Conservation (phyloP, 257 asterid genomes). For the Coffea canephora region DNA sequence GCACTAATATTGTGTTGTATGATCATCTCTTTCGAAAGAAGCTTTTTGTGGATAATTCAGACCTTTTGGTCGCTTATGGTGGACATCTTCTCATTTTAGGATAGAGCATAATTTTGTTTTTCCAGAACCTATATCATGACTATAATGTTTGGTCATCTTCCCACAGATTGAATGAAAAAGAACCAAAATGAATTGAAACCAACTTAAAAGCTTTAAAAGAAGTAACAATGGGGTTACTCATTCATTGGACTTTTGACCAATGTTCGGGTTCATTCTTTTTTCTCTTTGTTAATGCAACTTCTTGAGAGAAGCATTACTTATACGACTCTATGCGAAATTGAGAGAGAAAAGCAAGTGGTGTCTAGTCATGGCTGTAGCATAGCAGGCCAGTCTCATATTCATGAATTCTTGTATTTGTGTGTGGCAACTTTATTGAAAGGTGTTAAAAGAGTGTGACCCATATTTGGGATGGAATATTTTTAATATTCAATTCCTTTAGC, state of each 20-base stretch:
- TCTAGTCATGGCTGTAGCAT: slow-evolving; percentile 27
- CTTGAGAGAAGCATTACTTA: background rate
- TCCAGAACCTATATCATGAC: background rate
- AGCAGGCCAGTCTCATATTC: slow-evolving; percentile 21
- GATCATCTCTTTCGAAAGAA: no score
- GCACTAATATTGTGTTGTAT: no score
- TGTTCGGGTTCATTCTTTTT: slow-evolving; percentile 14
- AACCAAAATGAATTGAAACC: slow-evolving; percentile 21
- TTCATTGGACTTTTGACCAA: slow-evolving; percentile 29
- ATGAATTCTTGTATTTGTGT: slow-evolving; percentile 16
- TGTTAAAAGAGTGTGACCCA: slow-evolving; percentile 29
- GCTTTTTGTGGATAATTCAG: no score
- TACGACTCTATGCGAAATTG: slow-evolving; percentile 11
- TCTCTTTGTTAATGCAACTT: background rate
- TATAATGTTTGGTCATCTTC: slow-evolving; percentile 13
- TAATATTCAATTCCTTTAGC: slow-evolving; percentile 12
- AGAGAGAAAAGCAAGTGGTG: slow-evolving; percentile 16
- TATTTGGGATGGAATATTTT: slow-evolving; percentile 22
- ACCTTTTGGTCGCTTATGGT: background rate
- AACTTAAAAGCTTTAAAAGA: slow-evolving; percentile 16
- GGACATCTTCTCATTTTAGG: no score
- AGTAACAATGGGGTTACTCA: slow-evolving; percentile 21
- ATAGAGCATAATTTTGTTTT: background rate
- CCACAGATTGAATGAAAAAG: slow-evolving; percentile 29
- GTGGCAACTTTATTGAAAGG: slow-evolving; percentile 39